These are phyloP conservation scores for Citrus reticulata DNA, from an alignment of 345 rosid species.

Conservation along the genomic window DNA sequence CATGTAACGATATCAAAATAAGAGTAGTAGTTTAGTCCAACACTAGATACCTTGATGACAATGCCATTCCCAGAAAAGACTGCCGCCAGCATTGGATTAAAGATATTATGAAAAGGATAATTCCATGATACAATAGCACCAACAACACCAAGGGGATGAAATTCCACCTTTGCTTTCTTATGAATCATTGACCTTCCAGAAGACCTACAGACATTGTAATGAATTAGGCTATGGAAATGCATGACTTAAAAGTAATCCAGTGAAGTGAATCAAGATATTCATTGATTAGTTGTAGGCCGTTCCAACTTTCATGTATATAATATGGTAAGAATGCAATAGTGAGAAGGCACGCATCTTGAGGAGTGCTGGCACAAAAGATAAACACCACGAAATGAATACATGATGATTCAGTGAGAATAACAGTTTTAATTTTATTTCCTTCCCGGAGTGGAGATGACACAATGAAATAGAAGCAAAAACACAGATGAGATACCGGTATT, in stretches of 20 bases:
- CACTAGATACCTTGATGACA: conserved; percentile 69
- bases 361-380: conserved; percentile 1
- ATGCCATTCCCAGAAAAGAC: conserved; percentile 93
- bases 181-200: conserved; percentile 97
- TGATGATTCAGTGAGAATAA: neutral
- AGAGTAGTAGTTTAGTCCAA: neutral
- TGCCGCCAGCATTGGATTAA: conserved; percentile 97
- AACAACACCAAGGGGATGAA: conserved; percentile 88
- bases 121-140: conserved; percentile 99
- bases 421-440: neutral
- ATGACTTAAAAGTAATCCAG: neutral
- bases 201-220: conserved; percentile 44
- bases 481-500: conserved; percentile 51
- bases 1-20: neutral
- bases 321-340: neutral
- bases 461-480: conserved; percentile 2
- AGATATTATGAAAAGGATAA: conserved; percentile 98
- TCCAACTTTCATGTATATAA: neutral
- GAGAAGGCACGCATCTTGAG: conserved; percentile 2
- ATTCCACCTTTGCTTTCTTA: conserved; percentile 87
- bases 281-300: neutral
- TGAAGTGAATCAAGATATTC: neutral
- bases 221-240: conserved; percentile 1
- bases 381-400: neutral
- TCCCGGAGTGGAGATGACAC: neutral